Percentiles rank a stretch among this genome's conserved stretches.
phyloP scores from a whole-genome alignment of 2,329 filamentous ascomycete species.

The Diaporthe helianthi region DNA sequence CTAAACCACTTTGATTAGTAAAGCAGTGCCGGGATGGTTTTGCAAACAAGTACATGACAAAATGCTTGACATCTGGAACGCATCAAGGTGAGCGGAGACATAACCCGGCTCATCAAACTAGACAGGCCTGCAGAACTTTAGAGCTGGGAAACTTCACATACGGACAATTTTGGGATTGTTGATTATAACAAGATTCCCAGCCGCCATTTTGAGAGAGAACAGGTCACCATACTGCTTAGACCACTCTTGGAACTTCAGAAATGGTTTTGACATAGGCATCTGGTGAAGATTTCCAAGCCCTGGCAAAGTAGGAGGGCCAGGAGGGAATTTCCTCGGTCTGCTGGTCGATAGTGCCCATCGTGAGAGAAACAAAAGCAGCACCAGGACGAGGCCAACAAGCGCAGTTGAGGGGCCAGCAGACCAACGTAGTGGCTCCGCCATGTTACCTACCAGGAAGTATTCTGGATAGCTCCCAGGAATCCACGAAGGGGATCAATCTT shows the following conservation, averaged over 20 bases:
- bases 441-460: neutral
- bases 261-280: constrained; percentile 39
- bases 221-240: constrained; percentile 45
- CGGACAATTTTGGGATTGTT: constrained; percentile 42
- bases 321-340: constrained; percentile 37
- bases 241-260: constrained; percentile 44
- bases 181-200: constrained; percentile 44
- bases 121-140: no score
- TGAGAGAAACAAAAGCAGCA: neutral
- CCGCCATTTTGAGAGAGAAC: constrained; percentile 43
- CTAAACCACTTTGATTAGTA: neutral
- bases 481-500: rapidly evolving
- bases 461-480: no score
- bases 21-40: neutral
- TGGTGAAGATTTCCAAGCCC: constrained; percentile 41
- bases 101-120: neutral
- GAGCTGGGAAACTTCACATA: neutral
- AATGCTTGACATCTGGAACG: no score
- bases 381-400: neutral
- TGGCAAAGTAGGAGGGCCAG: constrained; percentile 37
- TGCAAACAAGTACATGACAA: neutral
- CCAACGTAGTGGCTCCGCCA: neutral
- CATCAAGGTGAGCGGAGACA: neutral
- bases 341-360: neutral
- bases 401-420: neutral